These are phyloP conservation scores for Calycina herbarum DNA, from an alignment of 2,329 filamentous ascomycete genomes.

Conservation along the genomic window DNA sequence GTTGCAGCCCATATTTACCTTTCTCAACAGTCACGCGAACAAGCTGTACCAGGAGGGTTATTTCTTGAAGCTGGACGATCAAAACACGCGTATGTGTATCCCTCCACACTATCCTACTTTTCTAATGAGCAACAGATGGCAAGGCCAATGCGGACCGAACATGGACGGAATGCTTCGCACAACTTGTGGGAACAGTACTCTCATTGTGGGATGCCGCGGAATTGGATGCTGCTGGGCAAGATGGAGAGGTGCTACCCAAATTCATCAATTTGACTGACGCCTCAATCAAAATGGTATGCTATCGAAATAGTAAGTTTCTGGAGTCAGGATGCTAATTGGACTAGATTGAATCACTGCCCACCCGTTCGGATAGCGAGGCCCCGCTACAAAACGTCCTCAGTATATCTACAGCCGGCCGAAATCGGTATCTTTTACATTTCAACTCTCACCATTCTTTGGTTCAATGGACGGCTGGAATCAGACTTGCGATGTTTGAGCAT, in stretches of 20 bases:
- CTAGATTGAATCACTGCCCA: constrained; percentile 86
- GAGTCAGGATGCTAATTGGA: constrained; percentile 26
- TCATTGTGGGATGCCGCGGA: constrained; percentile 95
- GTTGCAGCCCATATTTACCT: constrained; percentile 89
- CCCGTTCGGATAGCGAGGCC: constrained; percentile 72
- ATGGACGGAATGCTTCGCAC: constrained; percentile 97
- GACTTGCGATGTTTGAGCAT: constrained; percentile 92
- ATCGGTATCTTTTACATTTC: constrained; percentile 94
- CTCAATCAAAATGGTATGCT: constrained; percentile 89
- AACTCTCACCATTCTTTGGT: constrained; percentile 90
- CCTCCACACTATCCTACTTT: constrained; percentile 11
- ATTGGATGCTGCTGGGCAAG: constrained; percentile 80
- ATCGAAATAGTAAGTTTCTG: constrained; percentile 9
- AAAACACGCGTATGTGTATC: constrained; percentile 75
- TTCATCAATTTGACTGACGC: constrained; percentile 98
- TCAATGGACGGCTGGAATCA: constrained; percentile 94
- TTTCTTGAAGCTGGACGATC: constrained; percentile 93
- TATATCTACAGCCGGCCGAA: constrained; percentile 91
- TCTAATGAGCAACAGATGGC: constrained; percentile 63
- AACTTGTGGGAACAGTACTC: constrained; percentile 90
- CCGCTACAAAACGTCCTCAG: constrained; percentile 93
- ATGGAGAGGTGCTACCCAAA: constrained; percentile 82
- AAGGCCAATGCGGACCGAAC: constrained; percentile 80
- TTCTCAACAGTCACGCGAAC: constrained; percentile 91
- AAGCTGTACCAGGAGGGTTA: constrained; percentile 98